Percentiles rank a stretch among this genome's conserved stretches.
Conservation (phyloP, 352 stramenopile genomes). For the Phytophthora pinifolia region DNA sequence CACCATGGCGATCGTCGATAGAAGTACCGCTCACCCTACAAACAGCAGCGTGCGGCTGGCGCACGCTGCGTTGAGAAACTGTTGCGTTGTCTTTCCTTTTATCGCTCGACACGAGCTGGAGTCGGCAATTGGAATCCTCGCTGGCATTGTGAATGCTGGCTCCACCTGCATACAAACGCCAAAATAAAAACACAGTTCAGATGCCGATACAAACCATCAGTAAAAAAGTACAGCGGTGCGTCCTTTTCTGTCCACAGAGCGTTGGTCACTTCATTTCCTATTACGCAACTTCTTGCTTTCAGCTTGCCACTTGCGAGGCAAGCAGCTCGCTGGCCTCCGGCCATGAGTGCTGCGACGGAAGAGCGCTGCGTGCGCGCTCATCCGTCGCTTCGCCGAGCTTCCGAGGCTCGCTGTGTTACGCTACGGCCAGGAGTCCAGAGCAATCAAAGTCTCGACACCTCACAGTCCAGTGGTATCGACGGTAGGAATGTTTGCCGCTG, state of each 20-base stretch:
- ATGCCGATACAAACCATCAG: too few relatives aligned
- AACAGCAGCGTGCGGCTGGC: too few relatives aligned
- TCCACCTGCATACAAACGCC: constrained; percentile 1
- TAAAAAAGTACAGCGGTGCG: too few relatives aligned
- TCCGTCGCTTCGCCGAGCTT: constrained; percentile 18
- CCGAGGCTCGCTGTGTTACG: constrained; percentile 4
- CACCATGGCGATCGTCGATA: background rate
- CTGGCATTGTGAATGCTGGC: too few relatives aligned
- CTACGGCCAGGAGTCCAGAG: constrained; percentile 7
- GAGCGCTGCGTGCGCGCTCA: constrained; percentile 9
- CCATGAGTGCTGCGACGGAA: too few relatives aligned
- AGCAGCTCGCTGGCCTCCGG: constrained; percentile 1
- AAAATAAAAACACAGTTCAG: constrained; percentile 9
- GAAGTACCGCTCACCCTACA: too few relatives aligned
- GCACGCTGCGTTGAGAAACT: too few relatives aligned
- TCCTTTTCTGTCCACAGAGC: constrained; percentile 1
- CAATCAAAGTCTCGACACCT: constrained; percentile 5
- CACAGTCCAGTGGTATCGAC: background rate
- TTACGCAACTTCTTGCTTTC: too few relatives aligned
- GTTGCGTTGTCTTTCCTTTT: too few relatives aligned
- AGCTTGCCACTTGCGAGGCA: too few relatives aligned
- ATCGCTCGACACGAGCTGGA: too few relatives aligned
- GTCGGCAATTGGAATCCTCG: too few relatives aligned
- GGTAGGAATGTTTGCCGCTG: background rate
- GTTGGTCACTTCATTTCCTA: constrained; percentile 5